Percentiles rank a stretch among this genome's conserved stretches.
These are phyloP conservation scores for Oemleria cerasiformis DNA, from an alignment of 306 rosid species.

Conservation along the genomic window DNA sequence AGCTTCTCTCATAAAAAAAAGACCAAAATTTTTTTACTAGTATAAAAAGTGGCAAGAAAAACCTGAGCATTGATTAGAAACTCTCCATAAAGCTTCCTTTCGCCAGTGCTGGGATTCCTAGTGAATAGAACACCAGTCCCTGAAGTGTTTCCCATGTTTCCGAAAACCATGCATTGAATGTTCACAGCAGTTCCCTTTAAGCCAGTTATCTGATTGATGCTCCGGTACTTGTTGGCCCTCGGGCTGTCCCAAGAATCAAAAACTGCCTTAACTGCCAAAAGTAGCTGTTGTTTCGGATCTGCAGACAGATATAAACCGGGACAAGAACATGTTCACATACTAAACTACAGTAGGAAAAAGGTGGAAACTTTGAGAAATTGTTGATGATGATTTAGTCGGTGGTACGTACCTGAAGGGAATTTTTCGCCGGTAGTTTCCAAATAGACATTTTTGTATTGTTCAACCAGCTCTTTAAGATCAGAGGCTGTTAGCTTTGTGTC, in stretches of 20 bases:
- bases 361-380: slow-evolving; percentile 14
- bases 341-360: slow-evolving; percentile 15
- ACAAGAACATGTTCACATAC: slow-evolving; percentile 11
- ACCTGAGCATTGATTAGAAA: slow-evolving; percentile 98
- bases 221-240: slow-evolving; percentile 83
- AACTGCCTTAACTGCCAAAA: slow-evolving; percentile 80
- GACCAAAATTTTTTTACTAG: slow-evolving; percentile 16
- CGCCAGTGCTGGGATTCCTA: slow-evolving; percentile 97
- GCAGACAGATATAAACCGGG: slow-evolving; percentile 29
- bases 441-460: slow-evolving; percentile 78
- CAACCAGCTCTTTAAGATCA: slow-evolving; percentile 80
- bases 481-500: slow-evolving; percentile 66
- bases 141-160: slow-evolving; percentile 93
- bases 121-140: slow-evolving; percentile 98
- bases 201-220: slow-evolving; percentile 83
- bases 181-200: slow-evolving; percentile 93
- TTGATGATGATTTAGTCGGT: slow-evolving; percentile 18
- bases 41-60: slow-evolving; percentile 16
- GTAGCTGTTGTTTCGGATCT: slow-evolving; percentile 92
- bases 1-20: slow-evolving; percentile 14
- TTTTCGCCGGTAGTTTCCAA: slow-evolving; percentile 59
- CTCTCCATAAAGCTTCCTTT: slow-evolving; percentile 91
- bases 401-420: slow-evolving; percentile 92
- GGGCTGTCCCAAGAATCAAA: slow-evolving; percentile 98
- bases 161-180: slow-evolving; percentile 94